Evolutionary conservation across 2,329 filamentous ascomycete genomes (phyloP).

Genomic region (Colletotrichum sublineola): DNA sequence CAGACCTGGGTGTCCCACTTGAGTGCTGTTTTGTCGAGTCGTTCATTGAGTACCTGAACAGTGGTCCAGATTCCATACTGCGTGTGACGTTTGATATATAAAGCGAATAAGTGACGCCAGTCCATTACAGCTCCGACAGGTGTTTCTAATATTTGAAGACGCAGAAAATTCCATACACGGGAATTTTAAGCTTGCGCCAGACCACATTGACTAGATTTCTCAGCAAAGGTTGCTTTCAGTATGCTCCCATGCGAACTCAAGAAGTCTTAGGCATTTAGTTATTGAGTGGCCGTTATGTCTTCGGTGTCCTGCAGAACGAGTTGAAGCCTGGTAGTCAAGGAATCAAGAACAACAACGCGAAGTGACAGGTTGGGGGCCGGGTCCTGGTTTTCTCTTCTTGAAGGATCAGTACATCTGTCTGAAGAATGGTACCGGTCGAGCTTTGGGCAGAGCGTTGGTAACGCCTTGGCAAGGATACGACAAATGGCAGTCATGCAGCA

Average conservation of each 20-base stretch:
- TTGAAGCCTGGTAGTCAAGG: slow-evolving; percentile 21
- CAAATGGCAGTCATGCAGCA: slow-evolving; percentile 36
- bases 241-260: slow-evolving; percentile 6
- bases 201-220: background rate
- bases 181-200: too few species aligned
- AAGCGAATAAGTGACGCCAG: background rate
- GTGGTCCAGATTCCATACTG: rapidly evolving
- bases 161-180: background rate
- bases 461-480: slow-evolving; percentile 36
- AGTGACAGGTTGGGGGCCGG: slow-evolving; percentile 6
- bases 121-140: too few species aligned
- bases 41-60: background rate
- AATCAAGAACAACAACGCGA: background rate
- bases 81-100: background rate
- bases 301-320: background rate
- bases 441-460: slow-evolving; percentile 29
- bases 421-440: slow-evolving; percentile 25
- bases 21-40: too few species aligned
- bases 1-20: too few species aligned
- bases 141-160: too few species aligned
- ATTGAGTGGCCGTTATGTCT: slow-evolving; percentile 11
- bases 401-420: slow-evolving; percentile 7
- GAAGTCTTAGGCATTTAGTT: slow-evolving; percentile 17
- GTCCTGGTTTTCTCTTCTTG: slow-evolving; percentile 8
- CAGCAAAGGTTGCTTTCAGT: background rate